Evolutionary conservation across 306 rosid species (phyloP).

Genomic region (Castanospermum australe): DNA sequence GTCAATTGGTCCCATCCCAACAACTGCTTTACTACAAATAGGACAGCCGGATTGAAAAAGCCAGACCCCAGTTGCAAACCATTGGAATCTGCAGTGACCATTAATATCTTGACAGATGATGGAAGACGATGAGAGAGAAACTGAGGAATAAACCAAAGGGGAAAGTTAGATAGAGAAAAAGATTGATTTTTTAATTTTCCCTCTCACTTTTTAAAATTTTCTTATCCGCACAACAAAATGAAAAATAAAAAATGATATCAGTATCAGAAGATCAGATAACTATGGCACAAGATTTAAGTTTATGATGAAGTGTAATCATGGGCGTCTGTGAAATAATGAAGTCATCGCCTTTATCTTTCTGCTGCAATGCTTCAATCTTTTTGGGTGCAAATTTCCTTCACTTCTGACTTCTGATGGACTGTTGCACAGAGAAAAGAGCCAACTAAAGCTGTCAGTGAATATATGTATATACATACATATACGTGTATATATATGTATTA

Average conservation of each 20-base stretch:
- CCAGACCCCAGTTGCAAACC: constrained; percentile 56
- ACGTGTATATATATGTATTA: constrained; percentile 7
- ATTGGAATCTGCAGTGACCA: constrained; percentile 52
- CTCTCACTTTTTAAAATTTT: not conserved
- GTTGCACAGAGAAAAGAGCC: constrained; percentile 7
- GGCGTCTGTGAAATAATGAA: not conserved
- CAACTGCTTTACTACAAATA: constrained; percentile 39
- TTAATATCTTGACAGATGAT: constrained; percentile 56
- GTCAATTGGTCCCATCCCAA: constrained; percentile 78
- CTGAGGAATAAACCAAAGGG: not conserved
- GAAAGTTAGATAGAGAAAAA: constrained; percentile 11
- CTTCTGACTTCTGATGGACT: constrained; percentile 13
- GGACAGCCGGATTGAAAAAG: constrained; percentile 65
- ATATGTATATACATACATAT: no score
- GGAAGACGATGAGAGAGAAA: constrained; percentile 33
- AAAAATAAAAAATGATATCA: constrained; percentile 20
- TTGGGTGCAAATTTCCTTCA: not conserved
- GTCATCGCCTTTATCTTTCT: constrained; percentile 16
- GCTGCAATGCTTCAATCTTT: constrained; percentile 2
- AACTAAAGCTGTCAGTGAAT: not conserved
- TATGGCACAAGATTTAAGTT: not conserved
- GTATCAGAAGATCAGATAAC: not conserved
- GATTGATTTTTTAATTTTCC: not conserved
- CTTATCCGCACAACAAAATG: constrained; percentile 3
- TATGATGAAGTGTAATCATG: not conserved